Base-by-base conservation (phyloP, 495 filamentous ascomycete genomes). In the Aspergillus campestris region DNA sequence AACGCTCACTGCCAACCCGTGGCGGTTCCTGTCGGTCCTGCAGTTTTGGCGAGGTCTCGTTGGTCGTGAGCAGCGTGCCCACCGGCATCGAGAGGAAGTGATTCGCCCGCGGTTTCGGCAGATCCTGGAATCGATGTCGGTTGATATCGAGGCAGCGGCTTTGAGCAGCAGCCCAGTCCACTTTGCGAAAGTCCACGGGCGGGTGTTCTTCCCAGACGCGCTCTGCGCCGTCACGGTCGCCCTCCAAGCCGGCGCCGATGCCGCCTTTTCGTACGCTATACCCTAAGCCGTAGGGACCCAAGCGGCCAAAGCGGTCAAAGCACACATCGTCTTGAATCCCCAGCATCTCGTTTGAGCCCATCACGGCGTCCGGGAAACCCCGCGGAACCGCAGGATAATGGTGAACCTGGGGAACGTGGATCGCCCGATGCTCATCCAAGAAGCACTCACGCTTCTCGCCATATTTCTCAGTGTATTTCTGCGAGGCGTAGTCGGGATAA, bases 211-310 rank as follows among this genome's bases (percentile, higher is more conserved):
- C 73, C 87, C 91, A 94, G 24, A 90, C 78, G 14, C 70, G 68
- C 35, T 88, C 83, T 14, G 76, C 72, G 1, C 86, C 87, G 50
- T 87, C 87, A 18, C 73, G 77, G 38, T 95, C 84, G 30, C 86
- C 87, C 50, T 88, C 76, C 56, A 91, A 65, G 8, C 87, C 90
- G 28, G 86, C 79, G 0, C 90, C 91, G 12, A 81, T 78, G 7
- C 92, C 92, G 7, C 92, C 92, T 56, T 75, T 79, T 49, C 75
- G 75, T 12, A 71, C 62, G 14, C 78, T 82, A 54, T 97, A 97
- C 11, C 92, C 92, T 42, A 84, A 79, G 0, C 92, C 92, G 53
- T 98, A 98, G 0, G 90, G 83, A 0, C 89, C 94, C 24, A 91
- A 74, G 45, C 87, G 75, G 8, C 94, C 92, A 63, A 84, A 94